Base-by-base conservation (phyloP, 345 rosid species). In the Populus nigra region DNA sequence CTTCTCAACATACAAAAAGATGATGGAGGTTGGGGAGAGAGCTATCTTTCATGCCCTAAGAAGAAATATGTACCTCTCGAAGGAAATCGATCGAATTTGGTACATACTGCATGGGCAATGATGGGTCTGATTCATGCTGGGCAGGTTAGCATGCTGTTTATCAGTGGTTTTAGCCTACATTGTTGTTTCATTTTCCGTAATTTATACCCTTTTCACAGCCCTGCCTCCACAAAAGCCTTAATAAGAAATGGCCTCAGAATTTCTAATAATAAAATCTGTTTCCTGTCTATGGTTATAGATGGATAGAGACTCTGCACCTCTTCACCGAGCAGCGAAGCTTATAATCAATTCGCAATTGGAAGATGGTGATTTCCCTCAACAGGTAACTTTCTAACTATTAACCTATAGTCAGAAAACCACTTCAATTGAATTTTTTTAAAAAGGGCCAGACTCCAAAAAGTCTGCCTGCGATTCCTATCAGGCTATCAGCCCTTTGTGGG, bases 11-110 rank as follows among this genome's bases (percentile, higher is more conserved):
- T 81, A 36, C 89, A 89, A 69, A 79, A 65, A 69, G 73, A 82
- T 0, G 55, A 84, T 41, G 92, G 92, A 4, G 90, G 91, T 16
- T 89, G 92, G 91, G 91, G 89, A 72, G 92, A 88, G 76, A 88
- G 91, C 74, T 88, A 86, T 66, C 83, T 74, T 8, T 89, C 91
- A 36, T 89, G 89, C 47, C 90, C 90, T 25, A 25, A 81, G 23
- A 82, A 86, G 68, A 45, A 73, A 73, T 73, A 73, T 39, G 76
- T 73, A n/a, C 76, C 76, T 23, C 76, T 73, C 15, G 68, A 73
- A 39, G 68, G 47, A 5, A 61, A 59, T 38, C 27, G 76, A 10
- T 73, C 76, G 43, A 73, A 73, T 59, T 18, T 73, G 50, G 76
- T 73, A 4, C 76, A 73, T 6, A 73, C 76, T 13, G 49, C 76